Evolutionary conservation across 1,139 yeast species (phyloP), one percentile per base, ranked within the genome.

Genomic region (Lodderomyces metapsilosis): DNA sequence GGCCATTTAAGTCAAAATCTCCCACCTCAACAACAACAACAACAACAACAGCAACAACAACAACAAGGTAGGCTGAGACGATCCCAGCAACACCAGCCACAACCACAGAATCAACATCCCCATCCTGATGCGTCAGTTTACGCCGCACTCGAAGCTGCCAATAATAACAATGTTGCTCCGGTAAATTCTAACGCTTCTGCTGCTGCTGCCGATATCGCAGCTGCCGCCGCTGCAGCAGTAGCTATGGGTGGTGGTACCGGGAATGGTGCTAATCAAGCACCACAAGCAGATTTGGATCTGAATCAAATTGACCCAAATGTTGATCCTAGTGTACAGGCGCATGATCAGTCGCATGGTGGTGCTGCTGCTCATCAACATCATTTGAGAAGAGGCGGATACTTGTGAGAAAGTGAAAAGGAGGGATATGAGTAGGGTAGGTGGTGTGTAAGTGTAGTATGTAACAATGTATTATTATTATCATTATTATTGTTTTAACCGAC

Each of bases 311-410:
- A 25, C n/a, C 74, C 76, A 10, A 70, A 66, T 46, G 75, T 71
- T 35, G 75, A 69, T 49, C 72, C 74, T 6, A 67, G 68, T 46
- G 75, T 69, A 27, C 74, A 64, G 49, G 74, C 68, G 25, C 74
- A 68, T 46, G 74, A 68, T 51, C 74, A 68, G 48, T 56, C 71
- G 22, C 71, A n/a, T n/a, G n/a, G n/a, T n/a, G n/a, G n/a, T n/a
- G n/a, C n/a, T n/a, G n/a, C n/a, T n/a, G n/a, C n/a, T n/a, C n/a
- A 64, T 49, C 59, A 41, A n/a, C 30, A 25, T 25, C 30, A 28
- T 15, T 25, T 47, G 24, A 39, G 51, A 41, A 36, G 48, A 36
- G 34, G 36, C 15, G 37, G 38, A 31, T 36, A n/a, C 22, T 20
- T 39, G 27, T 39, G 36, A 22, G 23, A 30, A 25, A 20, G 12